Evolutionary conservation across 441 rosid genomes (phyloP).

Genomic region (Populus hybrid): DNA sequence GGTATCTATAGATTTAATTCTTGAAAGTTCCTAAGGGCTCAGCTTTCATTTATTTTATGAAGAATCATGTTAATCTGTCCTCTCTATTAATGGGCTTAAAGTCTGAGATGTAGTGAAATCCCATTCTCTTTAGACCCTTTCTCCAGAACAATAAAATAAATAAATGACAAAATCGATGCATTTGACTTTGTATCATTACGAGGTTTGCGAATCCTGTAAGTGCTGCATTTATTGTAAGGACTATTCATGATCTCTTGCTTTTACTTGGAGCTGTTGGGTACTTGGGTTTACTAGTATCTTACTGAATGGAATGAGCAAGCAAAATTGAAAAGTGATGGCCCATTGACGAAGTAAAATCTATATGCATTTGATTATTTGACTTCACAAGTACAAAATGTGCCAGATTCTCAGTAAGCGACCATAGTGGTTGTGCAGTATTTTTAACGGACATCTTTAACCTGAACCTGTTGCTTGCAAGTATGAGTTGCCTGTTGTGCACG

Average conservation of each 20-base stretch:
- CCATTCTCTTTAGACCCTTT: not conserved
- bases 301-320: not conserved
- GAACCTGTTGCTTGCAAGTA: not conserved
- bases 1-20: slow-evolving; percentile 12
- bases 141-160: not conserved
- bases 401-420: not conserved
- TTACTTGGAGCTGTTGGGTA: not conserved
- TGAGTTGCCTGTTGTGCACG: not conserved
- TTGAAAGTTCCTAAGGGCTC: not conserved
- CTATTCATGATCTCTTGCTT: not conserved
- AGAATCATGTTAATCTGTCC: not conserved
- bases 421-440: not conserved
- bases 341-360: not conserved
- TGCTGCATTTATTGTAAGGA: not conserved
- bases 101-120: not conserved
- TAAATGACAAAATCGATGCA: not conserved
- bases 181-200: too few relatives aligned
- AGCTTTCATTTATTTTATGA: not conserved
- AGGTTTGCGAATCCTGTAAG: not conserved
- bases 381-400: not conserved
- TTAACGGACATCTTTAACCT: not conserved
- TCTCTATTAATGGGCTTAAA: not conserved
- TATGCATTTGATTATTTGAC: not conserved
- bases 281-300: not conserved
- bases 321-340: not conserved